A percentile compares a stretch with the other conserved stretches of the same genome.
Conservation (phyloP, 495 filamentous ascomycete genomes). For the Melanomma pulvis-pyrius region DNA sequence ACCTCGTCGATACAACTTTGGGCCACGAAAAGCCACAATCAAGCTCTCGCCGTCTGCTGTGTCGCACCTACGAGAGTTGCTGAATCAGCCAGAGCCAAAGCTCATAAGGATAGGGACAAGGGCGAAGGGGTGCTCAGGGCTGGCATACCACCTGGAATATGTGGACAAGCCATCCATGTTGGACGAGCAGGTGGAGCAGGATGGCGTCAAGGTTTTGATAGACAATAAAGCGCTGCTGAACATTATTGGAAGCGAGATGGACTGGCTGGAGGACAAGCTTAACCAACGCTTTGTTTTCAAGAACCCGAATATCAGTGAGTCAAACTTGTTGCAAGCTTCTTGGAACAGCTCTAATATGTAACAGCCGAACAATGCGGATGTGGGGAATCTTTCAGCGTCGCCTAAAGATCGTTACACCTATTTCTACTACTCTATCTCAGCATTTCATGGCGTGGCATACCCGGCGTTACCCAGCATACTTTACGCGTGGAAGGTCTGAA, state of each 20-base stretch:
- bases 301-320: slow-evolving; percentile 98
- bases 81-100: slow-evolving; percentile 83
- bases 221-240: slow-evolving; percentile 97
- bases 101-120: slow-evolving; percentile 91
- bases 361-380: slow-evolving; percentile 96
- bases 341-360: slow-evolving; percentile 12
- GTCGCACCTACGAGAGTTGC: slow-evolving; percentile 69
- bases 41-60: slow-evolving; percentile 78
- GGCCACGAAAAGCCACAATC: slow-evolving; percentile 88
- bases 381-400: slow-evolving; percentile 95
- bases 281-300: slow-evolving; percentile 87
- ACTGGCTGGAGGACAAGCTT: slow-evolving; percentile 95
- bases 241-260: slow-evolving; percentile 99
- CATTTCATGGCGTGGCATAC: slow-evolving; percentile 31
- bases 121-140: slow-evolving; percentile 92
- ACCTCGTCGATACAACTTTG: slow-evolving; percentile 66
- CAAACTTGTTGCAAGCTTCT: neutral
- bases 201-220: slow-evolving; percentile 92
- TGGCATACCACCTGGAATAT: slow-evolving; percentile 95
- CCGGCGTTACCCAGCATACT: slow-evolving; percentile 17
- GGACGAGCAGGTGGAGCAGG: slow-evolving; percentile 92
- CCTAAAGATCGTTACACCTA: slow-evolving; percentile 26
- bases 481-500: slow-evolving; percentile 4
- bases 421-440: neutral
- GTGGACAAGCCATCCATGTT: slow-evolving; percentile 86